These are phyloP conservation scores for Dioscorea alata DNA, from an alignment of 106 monocot species.

Conservation along the genomic window DNA sequence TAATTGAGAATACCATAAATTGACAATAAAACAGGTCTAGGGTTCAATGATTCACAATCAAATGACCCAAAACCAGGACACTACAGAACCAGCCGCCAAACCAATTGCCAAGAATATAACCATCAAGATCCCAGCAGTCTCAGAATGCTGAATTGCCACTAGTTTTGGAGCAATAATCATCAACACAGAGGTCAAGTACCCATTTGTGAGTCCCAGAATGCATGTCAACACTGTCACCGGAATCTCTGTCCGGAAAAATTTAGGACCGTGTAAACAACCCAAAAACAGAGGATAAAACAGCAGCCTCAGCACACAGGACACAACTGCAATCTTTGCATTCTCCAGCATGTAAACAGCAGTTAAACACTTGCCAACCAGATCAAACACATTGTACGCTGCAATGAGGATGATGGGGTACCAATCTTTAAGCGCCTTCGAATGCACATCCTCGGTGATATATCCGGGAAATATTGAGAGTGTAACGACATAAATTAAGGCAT, in stretches of 20 bases:
- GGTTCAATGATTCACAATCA: not conserved
- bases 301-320: not conserved
- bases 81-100: slow-evolving; percentile 1
- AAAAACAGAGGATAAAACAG: slow-evolving; percentile 2
- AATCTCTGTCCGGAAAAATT: not conserved
- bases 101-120: slow-evolving; percentile 5
- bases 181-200: slow-evolving; percentile 5
- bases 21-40: too few relatives aligned
- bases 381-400: slow-evolving; percentile 3
- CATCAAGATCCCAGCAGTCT: slow-evolving; percentile 2
- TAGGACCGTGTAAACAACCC: slow-evolving; percentile 6
- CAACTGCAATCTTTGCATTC: not conserved
- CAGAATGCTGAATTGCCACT: slow-evolving; percentile 2
- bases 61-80: slow-evolving; percentile 12
- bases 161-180: slow-evolving; percentile 8
- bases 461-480: slow-evolving; percentile 13
- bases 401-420: slow-evolving; percentile 11
- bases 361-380: slow-evolving; percentile 4
- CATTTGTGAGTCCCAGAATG: slow-evolving; percentile 6
- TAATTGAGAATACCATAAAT: too few relatives aligned
- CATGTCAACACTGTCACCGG: slow-evolving; percentile 6
- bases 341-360: slow-evolving; percentile 4
- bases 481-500: not conserved
- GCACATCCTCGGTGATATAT: slow-evolving; percentile 9
- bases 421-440: slow-evolving; percentile 2